Evolutionary conservation across 257 asterid species (phyloP).

Genomic region (Linderniella brevidens): DNA sequence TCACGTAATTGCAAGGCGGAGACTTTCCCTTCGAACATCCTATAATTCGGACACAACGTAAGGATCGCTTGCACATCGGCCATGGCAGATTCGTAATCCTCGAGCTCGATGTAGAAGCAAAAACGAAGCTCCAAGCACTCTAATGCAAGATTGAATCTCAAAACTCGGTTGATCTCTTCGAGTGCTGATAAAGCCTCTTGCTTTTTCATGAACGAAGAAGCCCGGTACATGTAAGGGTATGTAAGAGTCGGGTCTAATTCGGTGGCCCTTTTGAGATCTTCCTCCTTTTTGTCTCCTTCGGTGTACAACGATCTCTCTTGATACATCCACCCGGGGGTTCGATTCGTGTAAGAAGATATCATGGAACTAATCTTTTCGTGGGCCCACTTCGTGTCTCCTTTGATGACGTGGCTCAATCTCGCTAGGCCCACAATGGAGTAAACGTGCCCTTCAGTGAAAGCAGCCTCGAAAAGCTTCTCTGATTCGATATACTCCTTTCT

Average conservation of each 20-base stretch:
- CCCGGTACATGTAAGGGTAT: slow-evolving; percentile 92
- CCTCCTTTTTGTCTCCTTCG: slow-evolving; percentile 36
- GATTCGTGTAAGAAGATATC: slow-evolving; percentile 30
- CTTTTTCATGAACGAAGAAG: slow-evolving; percentile 85
- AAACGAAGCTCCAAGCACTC: slow-evolving; percentile 94
- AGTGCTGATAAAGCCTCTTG: slow-evolving; percentile 65
- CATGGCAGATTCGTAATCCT: slow-evolving; percentile 78
- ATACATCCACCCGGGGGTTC: slow-evolving; percentile 90
- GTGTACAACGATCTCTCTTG: slow-evolving; percentile 88
- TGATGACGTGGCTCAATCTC: slow-evolving; percentile 38
- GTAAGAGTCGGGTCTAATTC: slow-evolving; percentile 92
- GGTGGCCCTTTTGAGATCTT: slow-evolving; percentile 71
- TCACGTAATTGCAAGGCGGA: slow-evolving; percentile 69
- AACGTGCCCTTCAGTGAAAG: slow-evolving; percentile 58
- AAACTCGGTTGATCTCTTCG: slow-evolving; percentile 67
- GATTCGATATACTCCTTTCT: slow-evolving; percentile 75
- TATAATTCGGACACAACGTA: slow-evolving; percentile 64
- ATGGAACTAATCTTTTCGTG: slow-evolving; percentile 50
- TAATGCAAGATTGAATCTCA: slow-evolving; percentile 82
- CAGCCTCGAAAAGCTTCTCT: slow-evolving; percentile 49
- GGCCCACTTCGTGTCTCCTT: slow-evolving; percentile 32
- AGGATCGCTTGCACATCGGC: slow-evolving; percentile 91
- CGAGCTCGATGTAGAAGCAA: slow-evolving; percentile 74
- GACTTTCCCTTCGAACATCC: slow-evolving; percentile 83
- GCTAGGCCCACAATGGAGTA: slow-evolving; percentile 78